Base-by-base conservation (phyloP, 179 eudicot genomes). In the Corrigiola litoralis region DNA sequence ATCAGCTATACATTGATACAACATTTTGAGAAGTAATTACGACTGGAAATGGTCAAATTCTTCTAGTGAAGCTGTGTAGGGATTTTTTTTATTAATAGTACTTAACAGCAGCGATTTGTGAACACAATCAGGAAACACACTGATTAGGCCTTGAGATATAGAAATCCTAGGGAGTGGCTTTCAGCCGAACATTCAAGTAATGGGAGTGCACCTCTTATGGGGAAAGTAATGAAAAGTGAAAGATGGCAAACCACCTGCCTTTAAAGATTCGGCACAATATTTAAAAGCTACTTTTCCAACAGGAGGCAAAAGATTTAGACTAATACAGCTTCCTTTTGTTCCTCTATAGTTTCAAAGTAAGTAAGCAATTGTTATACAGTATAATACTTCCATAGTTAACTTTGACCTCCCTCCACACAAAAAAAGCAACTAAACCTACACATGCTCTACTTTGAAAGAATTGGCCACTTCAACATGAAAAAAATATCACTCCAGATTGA, bases 221-320 rank as follows among this genome's bases (percentile, higher is more conserved):
- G 6, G 46, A 57, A 25, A 51, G 58, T 46, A 20, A 18, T 17
- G 32, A 47, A 6, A 21, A 59, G 33, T 2, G 46, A 55, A 47
- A 58, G 58, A 4, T 36, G 50, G 27, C 5, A 38, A 41, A 60
- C 13, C 34, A 27, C 9, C 31, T 23, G 46, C 31, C 13, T 11
- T n/a, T 40, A 29, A 7, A 52, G 10, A 51, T 21, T 24, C 40
- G 11, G 13, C 32, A 21, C 29, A 13, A 38, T 52, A 33, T 41
- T 47, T 16, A 50, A 46, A 54, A 47, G 48, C 53, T 61, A 21
- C 46, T 34, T 33, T 70, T 44, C 44, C 49, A 10, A n/a, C 23
- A 14, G 25, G 21, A 36, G 23, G n/a, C 28, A 32, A 21, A 9
- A n/a, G n/a, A 36, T 54, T 14, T 52, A n/a, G 40, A 37, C 21